Conservation (phyloP, 371 early-diverging fungal species). For the Batrachochytrium dendrobatidis region DNA sequence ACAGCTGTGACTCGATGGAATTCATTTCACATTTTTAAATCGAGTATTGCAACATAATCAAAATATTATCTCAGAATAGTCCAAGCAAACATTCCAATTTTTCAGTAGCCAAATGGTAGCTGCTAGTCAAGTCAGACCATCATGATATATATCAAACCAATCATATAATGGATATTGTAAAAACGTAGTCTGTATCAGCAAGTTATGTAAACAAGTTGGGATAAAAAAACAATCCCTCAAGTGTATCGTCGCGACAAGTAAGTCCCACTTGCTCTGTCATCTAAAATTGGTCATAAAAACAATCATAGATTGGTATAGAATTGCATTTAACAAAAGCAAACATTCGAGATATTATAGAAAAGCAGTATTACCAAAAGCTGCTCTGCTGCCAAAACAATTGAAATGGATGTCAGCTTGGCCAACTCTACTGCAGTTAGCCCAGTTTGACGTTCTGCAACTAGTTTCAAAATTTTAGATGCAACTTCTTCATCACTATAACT, state of each 20-base stretch:
- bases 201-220: constrained; percentile 46
- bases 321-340: background rate
- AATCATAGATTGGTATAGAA: background rate
- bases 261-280: constrained; percentile 68
- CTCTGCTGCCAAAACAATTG: constrained; percentile 26
- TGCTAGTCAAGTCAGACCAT: too few species aligned
- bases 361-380: background rate
- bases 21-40: background rate
- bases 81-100: too few species aligned
- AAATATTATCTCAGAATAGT: too few species aligned
- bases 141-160: too few species aligned
- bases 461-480: constrained; percentile 48
- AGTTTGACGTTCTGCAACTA: constrained; percentile 31
- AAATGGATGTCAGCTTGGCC: constrained; percentile 50
- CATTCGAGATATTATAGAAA: background rate
- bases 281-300: constrained; percentile 25
- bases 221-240: constrained; percentile 75
- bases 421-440: constrained; percentile 57
- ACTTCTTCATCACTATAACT: constrained; percentile 65
- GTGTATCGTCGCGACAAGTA: constrained; percentile 79
- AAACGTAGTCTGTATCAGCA: too few species aligned
- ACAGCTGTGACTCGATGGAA: too few species aligned
- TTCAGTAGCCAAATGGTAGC: too few species aligned
- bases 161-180: too few species aligned
- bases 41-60: background rate